These are phyloP conservation scores for Wallemia hederae DNA, from an alignment of 1,284 basidiomycete species.

Conservation along the genomic window DNA sequence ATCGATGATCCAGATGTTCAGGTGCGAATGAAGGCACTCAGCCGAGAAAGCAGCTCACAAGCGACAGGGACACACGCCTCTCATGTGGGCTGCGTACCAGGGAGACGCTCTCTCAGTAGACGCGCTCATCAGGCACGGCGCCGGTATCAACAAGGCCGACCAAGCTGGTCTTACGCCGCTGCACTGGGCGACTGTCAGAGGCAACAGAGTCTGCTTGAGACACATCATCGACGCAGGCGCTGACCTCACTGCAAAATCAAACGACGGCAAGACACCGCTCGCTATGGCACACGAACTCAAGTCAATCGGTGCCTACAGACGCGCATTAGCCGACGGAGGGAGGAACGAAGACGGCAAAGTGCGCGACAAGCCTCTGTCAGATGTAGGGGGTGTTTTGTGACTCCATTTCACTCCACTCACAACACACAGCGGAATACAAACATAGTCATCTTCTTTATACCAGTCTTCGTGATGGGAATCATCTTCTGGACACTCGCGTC, in stretches of 20 bases:
- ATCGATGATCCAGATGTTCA: constrained; percentile 66
- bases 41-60: not conserved
- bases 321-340: constrained; percentile 54
- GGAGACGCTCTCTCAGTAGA: constrained; percentile 88
- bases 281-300: constrained; percentile 91
- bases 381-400: constrained; percentile 3
- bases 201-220: constrained; percentile 55
- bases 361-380: constrained; percentile 23
- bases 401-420: constrained; percentile 3
- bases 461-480: constrained; percentile 44
- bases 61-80: constrained; percentile 45
- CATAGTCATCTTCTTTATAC: constrained; percentile 48
- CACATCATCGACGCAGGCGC: constrained; percentile 58
- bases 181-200: constrained; percentile 92
- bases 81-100: constrained; percentile 99
- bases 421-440: constrained; percentile 37
- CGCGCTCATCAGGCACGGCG: constrained; percentile 60
- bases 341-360: constrained; percentile 45
- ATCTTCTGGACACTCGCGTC: constrained; percentile 55
- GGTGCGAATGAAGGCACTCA: not conserved
- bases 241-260: constrained; percentile 51
- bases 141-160: constrained; percentile 43
- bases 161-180: constrained; percentile 60
- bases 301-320: constrained; percentile 56
- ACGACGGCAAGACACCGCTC: constrained; percentile 54